Percentiles rank a stretch among this genome's conserved stretches.
These are phyloP conservation scores for Mycena pura DNA, from an alignment of 768 basidiomycete species.

Conservation along the genomic window DNA sequence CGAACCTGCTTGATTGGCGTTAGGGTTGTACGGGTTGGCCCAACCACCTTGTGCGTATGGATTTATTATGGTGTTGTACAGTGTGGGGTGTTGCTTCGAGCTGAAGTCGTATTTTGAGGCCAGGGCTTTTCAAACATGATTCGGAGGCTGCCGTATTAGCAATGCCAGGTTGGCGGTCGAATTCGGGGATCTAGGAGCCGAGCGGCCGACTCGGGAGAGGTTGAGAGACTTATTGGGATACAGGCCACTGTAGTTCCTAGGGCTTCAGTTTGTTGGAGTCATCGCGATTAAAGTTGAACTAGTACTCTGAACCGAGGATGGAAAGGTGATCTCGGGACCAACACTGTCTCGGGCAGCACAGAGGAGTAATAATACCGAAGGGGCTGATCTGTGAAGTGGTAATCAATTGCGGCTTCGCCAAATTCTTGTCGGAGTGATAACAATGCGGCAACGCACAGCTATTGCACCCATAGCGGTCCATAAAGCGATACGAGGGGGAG, in stretches of 20 bases:
- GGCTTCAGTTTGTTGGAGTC: not conserved
- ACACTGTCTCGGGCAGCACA: not conserved
- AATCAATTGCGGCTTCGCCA: not conserved
- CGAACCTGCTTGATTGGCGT: not conserved
- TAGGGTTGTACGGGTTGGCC: slow-evolving; percentile 8
- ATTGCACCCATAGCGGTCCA: not conserved
- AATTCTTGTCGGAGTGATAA: not conserved
- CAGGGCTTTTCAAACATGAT: not conserved
- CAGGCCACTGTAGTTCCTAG: not conserved
- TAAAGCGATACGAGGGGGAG: not conserved
- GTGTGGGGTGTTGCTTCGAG: not conserved
- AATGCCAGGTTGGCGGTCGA: too few relatives aligned
- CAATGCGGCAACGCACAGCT: not conserved
- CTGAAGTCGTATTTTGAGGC: too few relatives aligned
- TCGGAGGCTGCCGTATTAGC: not conserved
- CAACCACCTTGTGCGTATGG: slow-evolving; percentile 21
- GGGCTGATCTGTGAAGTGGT: not conserved
- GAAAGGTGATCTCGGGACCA: slow-evolving; percentile 16
- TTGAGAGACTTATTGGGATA: not conserved
- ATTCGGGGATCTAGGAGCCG: not conserved
- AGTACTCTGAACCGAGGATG: not conserved
- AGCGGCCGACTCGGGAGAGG: slow-evolving; percentile 5
- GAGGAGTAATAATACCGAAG: not conserved
- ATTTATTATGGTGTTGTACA: slow-evolving; percentile 5
- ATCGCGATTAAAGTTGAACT: not conserved